Base-by-base conservation (phyloP, 2,329 filamentous ascomycete genomes). In the Parascedosporium putredinis region DNA sequence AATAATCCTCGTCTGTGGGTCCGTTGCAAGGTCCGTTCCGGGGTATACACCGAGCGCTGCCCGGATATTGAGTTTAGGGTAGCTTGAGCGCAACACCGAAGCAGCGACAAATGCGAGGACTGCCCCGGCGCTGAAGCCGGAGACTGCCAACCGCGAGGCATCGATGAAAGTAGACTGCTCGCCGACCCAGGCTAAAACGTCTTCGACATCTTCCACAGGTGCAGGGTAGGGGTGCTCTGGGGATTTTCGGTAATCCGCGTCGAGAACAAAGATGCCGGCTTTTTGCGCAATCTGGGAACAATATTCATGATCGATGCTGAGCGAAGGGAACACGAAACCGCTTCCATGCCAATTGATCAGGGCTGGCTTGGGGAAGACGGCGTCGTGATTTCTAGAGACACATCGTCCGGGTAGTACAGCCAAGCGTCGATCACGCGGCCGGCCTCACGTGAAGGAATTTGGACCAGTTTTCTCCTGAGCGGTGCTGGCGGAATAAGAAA, bases 31-130 rank as follows among this genome's bases (percentile, higher is more conserved):
- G 44, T 69, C 62, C 2, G 59, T 59, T 0, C 62, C 59, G 0
- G 69, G 60, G 25, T 66, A 79, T 62, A 69, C 72, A 43, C 67
- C 61, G 50, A 76, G 70, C 52, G 75, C 66, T 5, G 73, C 73
- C 40, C 66, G 67, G 52, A 67, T 74, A 10, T 75, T 72, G 52
- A 75, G 62, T 55, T 64, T 64, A 7, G 44, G 34, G 16, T 54
- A 50, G 27, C 50, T 16, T 0, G 8, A 40, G 8, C 74, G 56
- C 1, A 62, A 46, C 22, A 57, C 49, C 7, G 57, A 56, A 0
- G 60, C 56, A 1, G 56, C 60, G 1, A 60, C 54, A 0, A 75
- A 55, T 8, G 67, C 67, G 20, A 76, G 57, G 51, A 67, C 72
- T 1, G 61, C 73, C 1, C 74, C 74, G 0, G 69, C 68, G 8